Evolutionary conservation across 2,329 filamentous ascomycete genomes (phyloP), one percentile per base, ranked within the genome.

Genomic region (Sphaerulina vaccinii): DNA sequence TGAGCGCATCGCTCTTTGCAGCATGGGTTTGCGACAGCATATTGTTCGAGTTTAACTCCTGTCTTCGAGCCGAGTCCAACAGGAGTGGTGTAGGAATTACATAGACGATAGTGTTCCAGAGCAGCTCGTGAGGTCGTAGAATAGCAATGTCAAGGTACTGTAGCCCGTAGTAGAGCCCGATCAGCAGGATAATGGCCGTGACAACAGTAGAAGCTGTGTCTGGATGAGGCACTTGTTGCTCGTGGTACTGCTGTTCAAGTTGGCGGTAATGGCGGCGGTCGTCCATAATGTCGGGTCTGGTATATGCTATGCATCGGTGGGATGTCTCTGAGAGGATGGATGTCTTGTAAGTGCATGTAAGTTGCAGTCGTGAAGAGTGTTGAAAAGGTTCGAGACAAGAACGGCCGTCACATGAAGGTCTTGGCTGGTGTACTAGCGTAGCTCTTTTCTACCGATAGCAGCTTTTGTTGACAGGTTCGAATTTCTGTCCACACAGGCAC

Each of bases 101-200:
- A 57, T 75, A 75, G 49, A 88, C 78, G 23, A 86, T 54, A 21
- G 68, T 67, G 69, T 86, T 80, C 84, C 85, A 88, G 32, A 83
- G 63, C 46, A 83, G 65, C 59, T 77, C 72, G 51, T 73, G 65
- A 62, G 77, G 62, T 57, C 71, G 66, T 4, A 75, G 60, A 18
- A 73, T 45, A 3, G 65, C 54, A 33, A 63, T 40, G 51, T 67
- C 60, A 47, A 68, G 58, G 50, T 65, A 63, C 24, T 58, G 53
- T 19, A 67, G 50, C 2, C 62, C 36, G 36, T 63, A 61, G 54
- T 70, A 65, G 36, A 71, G 40, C 16, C 65, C 48, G 61, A 66
- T 67, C 21, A 54, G 29, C 18, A 67, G 32, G 16, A 63, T 18
- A 8, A 65, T 53, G 32, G 66, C 54, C 6, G 57, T 61, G 48